Base-by-base conservation (phyloP, 768 basidiomycete genomes). In the Boletus pseudo-olivaceus region DNA sequence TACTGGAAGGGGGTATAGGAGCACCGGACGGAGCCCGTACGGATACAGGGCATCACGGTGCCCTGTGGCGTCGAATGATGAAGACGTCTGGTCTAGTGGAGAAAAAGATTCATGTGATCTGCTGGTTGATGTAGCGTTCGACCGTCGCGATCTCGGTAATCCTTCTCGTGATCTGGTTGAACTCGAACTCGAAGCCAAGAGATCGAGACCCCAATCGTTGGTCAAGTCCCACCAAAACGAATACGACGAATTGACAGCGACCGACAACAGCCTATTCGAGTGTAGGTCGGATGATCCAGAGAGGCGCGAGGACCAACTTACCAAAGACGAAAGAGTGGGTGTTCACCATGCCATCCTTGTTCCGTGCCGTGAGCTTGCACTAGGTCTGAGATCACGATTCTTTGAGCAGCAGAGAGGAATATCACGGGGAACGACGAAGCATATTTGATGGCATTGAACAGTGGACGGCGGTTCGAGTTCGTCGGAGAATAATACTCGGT, bases 141-240 rank as follows among this genome's bases (percentile, higher is more conserved):
- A 77, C 60, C 79, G 78, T 29, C 76, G 64, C n/a, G 74, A 78
- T 37, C 33, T 47, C 4, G 75, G 76, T n/a, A 75, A 73, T 54
- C 65, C 70, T 47, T 43, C 55, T 61, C 59, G 46, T 66, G 67
- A 54, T 49, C 56, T 23, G 61, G 67, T 56, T 52, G 68, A 56
- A 35, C 65, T 61, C 30, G 68, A 56, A 35, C 65, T 61, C 30
- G 67, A 57, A 49, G 78, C 78, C 54, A 98, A 74, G 40, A 98
- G 73, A 42, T 85, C 82, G 51, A 99, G 77, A 6, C 97, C 97
- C 95, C 96, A 99, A 68, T 99, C 97, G 68, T 96, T 91, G 45
- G 92, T 93, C 40, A 98, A 81, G 72, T 98, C 97, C 97, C 97
- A 99, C 91, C 93, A 99, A 70, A 96, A 98, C 3, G 94, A 95